Base-by-base conservation (phyloP, 1,284 basidiomycete genomes). In the Rhodotorula sp. region DNA sequence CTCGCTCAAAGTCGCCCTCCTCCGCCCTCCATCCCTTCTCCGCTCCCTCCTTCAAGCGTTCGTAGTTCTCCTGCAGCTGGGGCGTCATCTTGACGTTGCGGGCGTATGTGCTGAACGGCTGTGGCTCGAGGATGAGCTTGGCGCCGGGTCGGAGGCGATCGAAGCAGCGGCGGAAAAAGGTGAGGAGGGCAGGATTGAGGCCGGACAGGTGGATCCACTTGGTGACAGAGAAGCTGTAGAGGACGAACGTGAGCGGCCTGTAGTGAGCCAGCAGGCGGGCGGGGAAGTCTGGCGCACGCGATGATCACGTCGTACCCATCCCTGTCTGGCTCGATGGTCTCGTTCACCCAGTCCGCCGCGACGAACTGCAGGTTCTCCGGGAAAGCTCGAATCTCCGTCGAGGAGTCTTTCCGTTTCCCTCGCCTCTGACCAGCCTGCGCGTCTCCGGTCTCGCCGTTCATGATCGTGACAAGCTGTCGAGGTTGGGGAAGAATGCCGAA, bases 161-260 rank as follows among this genome's bases (percentile, higher is more conserved):
- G 70, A 86, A 81, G 0, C 87, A 85, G 28, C 86, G 85, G 4
- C 77, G 79, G 76, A 92, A 92, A 78, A 92, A 90, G 0, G 71
- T 69, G 56, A 79, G 74, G 18, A 92, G 72, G 0, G 86, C 90
- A 1, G 85, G 84, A 74, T 92, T 90, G 18, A 89, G 88, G 15
- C 82, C 81, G 72, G 91, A 87, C 4, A 92, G 81, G 78, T 92
- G 90, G 34, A 92, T 89, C 90, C 91, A 92, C 79, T 92, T 92
- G 0, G 89, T 86, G 55, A 92, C 81, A 0, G 90, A 92, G 70
- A 92, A 87, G 2, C 90, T 92, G 74, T 8, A 22, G 13, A 3
- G 13, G 4, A 11, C 22, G 37, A 30, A 4, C 57, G 46, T 24
- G 28, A 22, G 20, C 30, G 11, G 47, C 28, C 22, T 22, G 37